Base-by-base conservation (phyloP, 1,284 basidiomycete genomes). In the Boletellus deceptivus region DNA sequence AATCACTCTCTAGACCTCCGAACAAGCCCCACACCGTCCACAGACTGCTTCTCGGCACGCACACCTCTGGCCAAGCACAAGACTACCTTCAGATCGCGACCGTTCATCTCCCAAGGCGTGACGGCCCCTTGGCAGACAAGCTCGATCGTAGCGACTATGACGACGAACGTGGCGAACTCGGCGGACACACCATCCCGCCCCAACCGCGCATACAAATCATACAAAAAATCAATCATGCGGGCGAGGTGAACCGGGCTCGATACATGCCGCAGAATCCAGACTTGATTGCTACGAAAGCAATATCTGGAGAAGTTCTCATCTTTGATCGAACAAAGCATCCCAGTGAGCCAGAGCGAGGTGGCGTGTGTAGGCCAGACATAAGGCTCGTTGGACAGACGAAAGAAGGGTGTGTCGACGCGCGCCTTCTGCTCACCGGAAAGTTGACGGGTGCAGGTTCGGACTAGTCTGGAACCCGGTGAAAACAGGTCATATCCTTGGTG, bases 251-350 rank as follows among this genome's bases (percentile, higher is more conserved):
- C 72, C 78, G 95, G 35, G 97, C 97, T 50, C 81, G 97, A 41
- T 99, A 99, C 71, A 98, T 98, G 92, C 97, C 97, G 14, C 96
- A 98, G 72, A 99, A 99, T 66, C 91, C 93, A 6, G 93, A 99
- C 71, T 71, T 99, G 58, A 92, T 99, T 57, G 97, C 97, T 2
- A 99, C 96, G 9, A 96, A 98, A 63, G 78, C 93, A 10, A 83
- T 96, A 8, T 84, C 81, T 6, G 97, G 97, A 14, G 91, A 96
- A 58, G 93, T 98, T 10, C 79, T 91, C 57, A 75, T 99, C 34
- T 99, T 99, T 71, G 97, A 99, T 72, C 77, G 97, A 52, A 99
- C 97, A 43, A 98, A 98, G 71, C 96, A 99, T 70, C 85, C 93
- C 56, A 93, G 87, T 62, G 91, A 95, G 63, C 95, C 96, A 1